Conservation (phyloP, 1,284 basidiomycete genomes). For the Chiua sp. region DNA sequence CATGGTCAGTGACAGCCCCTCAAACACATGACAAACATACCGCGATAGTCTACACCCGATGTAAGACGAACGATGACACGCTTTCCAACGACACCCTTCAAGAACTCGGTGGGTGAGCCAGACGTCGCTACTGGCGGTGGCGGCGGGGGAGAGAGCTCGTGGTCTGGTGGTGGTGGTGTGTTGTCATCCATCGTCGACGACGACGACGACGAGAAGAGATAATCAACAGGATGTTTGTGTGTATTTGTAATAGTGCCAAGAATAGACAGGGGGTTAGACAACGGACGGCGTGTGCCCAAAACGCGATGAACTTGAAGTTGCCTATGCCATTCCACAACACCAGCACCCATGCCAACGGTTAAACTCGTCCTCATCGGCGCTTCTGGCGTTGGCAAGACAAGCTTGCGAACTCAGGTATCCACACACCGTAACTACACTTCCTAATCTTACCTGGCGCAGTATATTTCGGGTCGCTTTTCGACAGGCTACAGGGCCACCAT, state of each 20-base stretch:
- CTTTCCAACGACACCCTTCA: conserved; percentile 96
- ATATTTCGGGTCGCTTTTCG: conserved; percentile 76
- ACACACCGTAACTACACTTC: background rate
- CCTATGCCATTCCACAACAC: conserved; percentile 19
- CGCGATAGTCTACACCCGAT: conserved; percentile 96
- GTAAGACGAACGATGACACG: conserved; percentile 92
- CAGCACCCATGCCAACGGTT: conserved; percentile 59
- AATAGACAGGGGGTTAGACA: conserved; percentile 7
- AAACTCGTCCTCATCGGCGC: conserved; percentile 80
- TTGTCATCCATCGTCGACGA: conserved; percentile 30
- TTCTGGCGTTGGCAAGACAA: conserved; percentile 81
- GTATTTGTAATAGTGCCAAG: conserved; percentile 22
- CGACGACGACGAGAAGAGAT: background rate
- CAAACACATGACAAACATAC: conserved; percentile 49
- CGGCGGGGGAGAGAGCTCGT: conserved; percentile 47
- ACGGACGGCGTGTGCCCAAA: background rate
- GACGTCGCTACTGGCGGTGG: conserved; percentile 49
- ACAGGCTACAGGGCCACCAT: conserved; percentile 82
- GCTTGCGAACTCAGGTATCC: conserved; percentile 70
- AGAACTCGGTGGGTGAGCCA: conserved; percentile 89
- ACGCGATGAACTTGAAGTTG: conserved; percentile 17
- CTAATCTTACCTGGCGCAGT: conserved; percentile 45
- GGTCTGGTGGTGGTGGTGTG: conserved; percentile 38
- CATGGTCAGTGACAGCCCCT: conserved; percentile 3
- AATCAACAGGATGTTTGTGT: conserved; percentile 18